Evolutionary conservation across 2,329 filamentous ascomycete genomes (phyloP), one percentile per base, ranked within the genome.

Genomic region (Lasiodiplodia sp.): DNA sequence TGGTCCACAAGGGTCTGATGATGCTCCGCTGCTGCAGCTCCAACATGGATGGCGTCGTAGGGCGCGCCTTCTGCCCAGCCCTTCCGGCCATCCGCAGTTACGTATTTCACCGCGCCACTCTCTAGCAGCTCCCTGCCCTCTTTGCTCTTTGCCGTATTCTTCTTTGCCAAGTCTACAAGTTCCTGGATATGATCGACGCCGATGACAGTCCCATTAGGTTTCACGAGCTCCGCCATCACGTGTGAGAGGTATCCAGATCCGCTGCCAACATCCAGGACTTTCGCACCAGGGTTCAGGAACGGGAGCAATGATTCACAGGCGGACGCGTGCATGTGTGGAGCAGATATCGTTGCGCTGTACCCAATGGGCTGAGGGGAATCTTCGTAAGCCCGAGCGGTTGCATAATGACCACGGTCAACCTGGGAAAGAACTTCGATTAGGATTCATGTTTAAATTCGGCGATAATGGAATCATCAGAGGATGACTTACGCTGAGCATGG

Each of bases 1-100:
- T 98, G 96, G 37, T 90, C 87, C 56, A 97, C 81, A 72, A 98
- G 80, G 69, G 87, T 86, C 21, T 87, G 77, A 77, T 97, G 94
- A 67, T 97, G 81, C 75, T 89, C 87, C 28, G 82, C 86, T 0
- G 95, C 95, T 8, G 93, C 92, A 0, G 96, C 96, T 0, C 96
- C 96, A 2, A 98, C 96, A 77, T 98, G 96, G 69, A 99, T 98
- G 2, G 92, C 94, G 84, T 98, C 93, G 85, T 95, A 99, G 0
- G 89, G 86, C 37, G 79, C 81, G 70, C 81, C 84, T 14, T 83
- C 81, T 34, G 63, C 68, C 78, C 79, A 85, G 3, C 84, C 84
- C 66, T 79, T 76, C 70, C 84, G 73, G 14, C 84, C 84, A 81
- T 97, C 94, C 0, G 89, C 94, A 0, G 88, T 85, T 1, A 94